These are phyloP conservation scores for Aurinia saxatilis DNA, from an alignment of 345 rosid species.

Conservation along the genomic window DNA sequence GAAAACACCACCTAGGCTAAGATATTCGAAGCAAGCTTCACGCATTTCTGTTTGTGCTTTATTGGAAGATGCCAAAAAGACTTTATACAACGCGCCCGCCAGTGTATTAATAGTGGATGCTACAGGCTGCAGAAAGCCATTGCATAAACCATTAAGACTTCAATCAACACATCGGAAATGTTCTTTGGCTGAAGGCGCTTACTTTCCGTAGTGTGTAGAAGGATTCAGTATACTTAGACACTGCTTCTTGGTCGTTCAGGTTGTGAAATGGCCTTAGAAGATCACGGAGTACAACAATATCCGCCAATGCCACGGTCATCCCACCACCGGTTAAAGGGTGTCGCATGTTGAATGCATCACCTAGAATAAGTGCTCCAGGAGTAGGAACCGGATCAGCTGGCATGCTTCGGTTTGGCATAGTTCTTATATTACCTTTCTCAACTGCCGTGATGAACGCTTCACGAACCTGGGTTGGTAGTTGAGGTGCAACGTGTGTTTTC, in stretches of 20 bases:
- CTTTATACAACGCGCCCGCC: slow-evolving; percentile 27
- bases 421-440: slow-evolving; percentile 40
- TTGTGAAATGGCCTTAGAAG: slow-evolving; percentile 35
- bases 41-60: slow-evolving; percentile 29
- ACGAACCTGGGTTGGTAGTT: slow-evolving; percentile 29
- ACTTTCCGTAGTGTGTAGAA: slow-evolving; percentile 50
- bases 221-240: slow-evolving; percentile 39
- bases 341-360: slow-evolving; percentile 55
- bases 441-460: slow-evolving; percentile 42
- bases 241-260: slow-evolving; percentile 33
- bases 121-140: slow-evolving; percentile 22
- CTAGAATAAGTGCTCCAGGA: slow-evolving; percentile 48
- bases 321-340: slow-evolving; percentile 61
- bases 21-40: slow-evolving; percentile 33
- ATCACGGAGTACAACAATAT: slow-evolving; percentile 43
- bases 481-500: slow-evolving; percentile 47
- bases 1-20: slow-evolving; percentile 33
- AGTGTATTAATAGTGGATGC: slow-evolving; percentile 39
- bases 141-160: not conserved
- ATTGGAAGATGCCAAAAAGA: slow-evolving; percentile 25
- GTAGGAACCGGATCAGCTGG: slow-evolving; percentile 45
- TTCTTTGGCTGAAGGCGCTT: not conserved
- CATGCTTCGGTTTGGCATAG: slow-evolving; percentile 49
- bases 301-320: slow-evolving; percentile 51
- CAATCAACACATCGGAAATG: not conserved